Conservation (phyloP, 2,329 filamentous ascomycete species). For the Pseudopithomyces maydicus region DNA sequence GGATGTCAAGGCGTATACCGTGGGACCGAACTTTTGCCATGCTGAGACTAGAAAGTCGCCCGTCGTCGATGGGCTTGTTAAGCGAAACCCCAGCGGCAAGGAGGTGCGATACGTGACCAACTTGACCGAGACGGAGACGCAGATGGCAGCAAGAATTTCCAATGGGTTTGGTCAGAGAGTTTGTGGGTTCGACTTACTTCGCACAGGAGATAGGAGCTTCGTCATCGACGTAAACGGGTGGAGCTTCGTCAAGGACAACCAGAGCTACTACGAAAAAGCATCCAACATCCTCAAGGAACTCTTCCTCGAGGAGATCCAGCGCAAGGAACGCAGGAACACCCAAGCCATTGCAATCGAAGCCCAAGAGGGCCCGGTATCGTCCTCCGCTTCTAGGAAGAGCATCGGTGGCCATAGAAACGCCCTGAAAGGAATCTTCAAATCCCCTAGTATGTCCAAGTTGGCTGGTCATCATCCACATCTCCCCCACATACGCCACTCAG, state of each 20-base stretch:
- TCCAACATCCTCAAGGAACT: slow-evolving; percentile 84
- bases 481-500: slow-evolving; percentile 41
- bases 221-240: slow-evolving; percentile 99
- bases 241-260: slow-evolving; percentile 99
- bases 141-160: slow-evolving; percentile 88
- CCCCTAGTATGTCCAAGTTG: slow-evolving; percentile 67
- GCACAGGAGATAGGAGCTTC: slow-evolving; percentile 87
- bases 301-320: slow-evolving; percentile 79
- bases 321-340: slow-evolving; percentile 55
- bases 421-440: slow-evolving; percentile 66
- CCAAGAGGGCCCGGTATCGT: slow-evolving; percentile 21
- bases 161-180: slow-evolving; percentile 92
- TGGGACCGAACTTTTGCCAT: slow-evolving; percentile 90
- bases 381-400: slow-evolving; percentile 36
- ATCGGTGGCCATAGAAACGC: slow-evolving; percentile 47
- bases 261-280: slow-evolving; percentile 95
- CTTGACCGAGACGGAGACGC: slow-evolving; percentile 77
- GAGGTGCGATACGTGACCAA: slow-evolving; percentile 94
- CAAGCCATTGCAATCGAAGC: slow-evolving; percentile 47
- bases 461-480: slow-evolving; percentile 53
- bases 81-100: slow-evolving; percentile 95
- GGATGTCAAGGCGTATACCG: slow-evolving; percentile 98
- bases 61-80: slow-evolving; percentile 93
- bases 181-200: slow-evolving; percentile 92
- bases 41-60: slow-evolving; percentile 97